These are phyloP conservation scores for Candida morakotiae DNA, from an alignment of 805 yeast genomes.

Conservation along the genomic window DNA sequence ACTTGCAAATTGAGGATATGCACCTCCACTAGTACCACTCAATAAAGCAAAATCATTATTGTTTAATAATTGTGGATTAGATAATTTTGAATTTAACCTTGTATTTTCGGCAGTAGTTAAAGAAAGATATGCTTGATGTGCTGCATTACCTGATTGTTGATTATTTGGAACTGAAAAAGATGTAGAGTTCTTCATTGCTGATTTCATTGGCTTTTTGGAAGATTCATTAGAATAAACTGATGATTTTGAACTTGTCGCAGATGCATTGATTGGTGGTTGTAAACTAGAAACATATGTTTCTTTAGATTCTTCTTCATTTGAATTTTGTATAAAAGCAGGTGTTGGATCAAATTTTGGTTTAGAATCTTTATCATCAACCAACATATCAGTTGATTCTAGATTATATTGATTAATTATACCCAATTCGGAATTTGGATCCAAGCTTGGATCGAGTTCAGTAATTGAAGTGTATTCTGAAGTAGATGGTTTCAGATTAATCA, in stretches of 20 bases:
- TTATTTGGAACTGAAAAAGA: conserved; percentile 13
- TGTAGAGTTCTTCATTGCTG: conserved; percentile 45
- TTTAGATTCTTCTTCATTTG: background rate
- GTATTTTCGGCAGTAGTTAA: conserved; percentile 79
- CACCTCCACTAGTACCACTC: conserved; percentile 5
- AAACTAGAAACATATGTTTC: background rate
- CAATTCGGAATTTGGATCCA: conserved; percentile 13
- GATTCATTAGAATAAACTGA: conserved; percentile 31
- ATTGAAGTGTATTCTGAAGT: background rate
- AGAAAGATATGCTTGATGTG: conserved; percentile 62
- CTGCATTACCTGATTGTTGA: conserved; percentile 30
- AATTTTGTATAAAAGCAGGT: conserved; percentile 23
- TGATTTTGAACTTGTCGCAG: conserved; percentile 23
- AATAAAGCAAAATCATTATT: conserved; percentile 5
- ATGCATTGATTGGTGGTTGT: background rate
- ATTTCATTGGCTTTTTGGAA: conserved; percentile 41
- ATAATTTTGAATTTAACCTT: conserved; percentile 60
- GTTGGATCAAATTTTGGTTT: conserved; percentile 29
- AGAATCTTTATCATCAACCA: conserved; percentile 13
- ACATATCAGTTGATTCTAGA: conserved; percentile 18
- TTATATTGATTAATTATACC: conserved; percentile 19
- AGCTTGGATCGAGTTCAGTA: conserved; percentile 1
- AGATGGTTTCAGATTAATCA: background rate
- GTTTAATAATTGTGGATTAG: conserved; percentile 31
- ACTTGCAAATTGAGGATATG: conserved; percentile 11